Percentiles rank a stretch among this genome's conserved stretches.
Conservation (phyloP, 441 rosid species). For the Cnidoscolus chayamansa region DNA sequence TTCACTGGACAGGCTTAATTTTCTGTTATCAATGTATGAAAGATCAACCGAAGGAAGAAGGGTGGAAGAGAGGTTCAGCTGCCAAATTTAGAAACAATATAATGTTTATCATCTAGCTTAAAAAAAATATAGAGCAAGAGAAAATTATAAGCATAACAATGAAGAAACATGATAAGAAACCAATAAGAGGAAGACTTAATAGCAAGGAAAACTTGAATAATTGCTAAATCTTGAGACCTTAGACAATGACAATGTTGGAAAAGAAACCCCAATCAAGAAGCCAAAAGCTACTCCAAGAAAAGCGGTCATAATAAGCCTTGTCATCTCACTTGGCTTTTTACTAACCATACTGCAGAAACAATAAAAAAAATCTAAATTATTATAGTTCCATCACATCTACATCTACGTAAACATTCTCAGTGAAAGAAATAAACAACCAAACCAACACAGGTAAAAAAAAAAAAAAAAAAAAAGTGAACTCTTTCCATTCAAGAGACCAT, state of each 20-base stretch:
- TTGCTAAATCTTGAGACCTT: conserved; percentile 45
- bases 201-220: conserved; percentile 8
- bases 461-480: not conserved
- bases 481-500: conserved; percentile 11
- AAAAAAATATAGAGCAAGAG: not conserved
- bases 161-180: not conserved
- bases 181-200: not conserved
- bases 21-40: conserved; percentile 42
- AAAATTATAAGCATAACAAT: not conserved
- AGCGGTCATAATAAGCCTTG: conserved; percentile 62
- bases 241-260: conserved; percentile 64
- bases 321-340: conserved; percentile 68
- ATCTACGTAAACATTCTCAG: conserved; percentile 3
- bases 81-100: conserved; percentile 28
- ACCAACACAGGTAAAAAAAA: not conserved
- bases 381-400: conserved; percentile 11
- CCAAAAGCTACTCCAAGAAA: conserved; percentile 78
- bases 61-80: conserved; percentile 65
- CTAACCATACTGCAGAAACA: conserved; percentile 44
- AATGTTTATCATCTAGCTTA: conserved; percentile 17
- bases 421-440: not conserved
- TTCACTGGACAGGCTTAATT: conserved; percentile 42
- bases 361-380: conserved; percentile 16
- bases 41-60: conserved; percentile 49
- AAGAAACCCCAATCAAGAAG: conserved; percentile 77